Base-by-base conservation (phyloP, 441 rosid genomes). In the Pelargonium hybrid region DNA sequence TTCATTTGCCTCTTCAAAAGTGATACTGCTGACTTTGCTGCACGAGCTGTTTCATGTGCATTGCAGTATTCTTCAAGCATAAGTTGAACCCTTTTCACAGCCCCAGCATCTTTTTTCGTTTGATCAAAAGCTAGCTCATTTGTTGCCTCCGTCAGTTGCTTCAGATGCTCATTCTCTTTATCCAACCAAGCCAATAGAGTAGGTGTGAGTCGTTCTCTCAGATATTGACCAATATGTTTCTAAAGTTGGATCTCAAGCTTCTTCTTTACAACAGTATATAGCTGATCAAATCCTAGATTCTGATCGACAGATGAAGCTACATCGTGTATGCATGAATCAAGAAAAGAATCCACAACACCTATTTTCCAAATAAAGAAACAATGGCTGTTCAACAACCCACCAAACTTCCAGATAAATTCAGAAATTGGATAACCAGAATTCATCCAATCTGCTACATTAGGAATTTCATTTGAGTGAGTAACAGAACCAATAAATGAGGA, bases 1-100 rank as follows among this genome's bases (percentile, higher is more conserved):
- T 82, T 86, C 66, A 83, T 88, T 83, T 87, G 91, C 78, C 79
- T 86, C 83, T 84, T 84, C 98, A 91, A 88, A 20, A 78, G 74
- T 66, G 85, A 84, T 75, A 90, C 97, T 41, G 91, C 90, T 68
- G 91, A 87, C 76, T 88, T 90, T 74, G 93, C 97, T 71, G 92
- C 92, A 79, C 88, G 85, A 74, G 86, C 96, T 75, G 96, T 88
- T 86, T 94, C 97, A 80, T 87, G 90, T 3, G 91, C 87, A 85
- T 85, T 90, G 82, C 93, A 90, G 83, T 87, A 94, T 74, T 94
- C 98, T 84, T 90, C 88, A 54, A 94, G 96, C 92, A 89, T 89
- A 75, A 80, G 73, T 71, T 84, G 90, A 66, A 90, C 92, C 81
- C 81, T 87, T 80, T 79, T 87, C 63, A 83, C 84, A 74, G 87